Percentiles rank a stretch among this genome's conserved stretches.
These are phyloP conservation scores for Yarrowia sp. DNA, from an alignment of 805 yeast genomes.

Conservation along the genomic window DNA sequence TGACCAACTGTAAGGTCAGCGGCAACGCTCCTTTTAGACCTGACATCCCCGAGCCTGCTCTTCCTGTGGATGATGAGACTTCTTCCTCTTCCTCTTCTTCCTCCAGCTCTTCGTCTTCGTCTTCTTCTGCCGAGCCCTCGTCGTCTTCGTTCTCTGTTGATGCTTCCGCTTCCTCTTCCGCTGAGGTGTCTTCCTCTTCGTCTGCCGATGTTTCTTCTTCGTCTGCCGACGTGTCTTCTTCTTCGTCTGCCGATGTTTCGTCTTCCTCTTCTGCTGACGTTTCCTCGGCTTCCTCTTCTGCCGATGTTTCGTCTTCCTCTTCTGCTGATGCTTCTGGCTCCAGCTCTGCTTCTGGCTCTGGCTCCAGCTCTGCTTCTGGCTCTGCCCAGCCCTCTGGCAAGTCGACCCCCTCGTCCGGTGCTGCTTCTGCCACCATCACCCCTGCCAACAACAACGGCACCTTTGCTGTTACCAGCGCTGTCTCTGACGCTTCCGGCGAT, in stretches of 20 bases:
- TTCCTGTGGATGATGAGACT: background rate
- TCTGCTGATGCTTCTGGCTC: too few relatives aligned
- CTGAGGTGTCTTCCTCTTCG: background rate
- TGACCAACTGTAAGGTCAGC: background rate
- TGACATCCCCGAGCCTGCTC: background rate
- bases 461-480: too few relatives aligned
- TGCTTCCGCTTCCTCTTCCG: background rate
- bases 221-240: background rate
- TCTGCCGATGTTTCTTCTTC: background rate
- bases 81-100: background rate
- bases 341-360: too few relatives aligned
- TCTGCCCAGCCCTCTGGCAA: too few relatives aligned
- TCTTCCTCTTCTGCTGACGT: background rate
- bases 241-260: background rate
- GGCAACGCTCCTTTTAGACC: background rate
- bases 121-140: background rate
- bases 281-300: background rate
- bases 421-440: too few relatives aligned
- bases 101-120: background rate
- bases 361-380: too few relatives aligned
- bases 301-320: too few relatives aligned
- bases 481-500: too few relatives aligned
- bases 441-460: too few relatives aligned
- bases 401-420: too few relatives aligned
- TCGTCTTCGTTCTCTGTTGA: background rate